A percentile compares a stretch with the other conserved stretches of the same genome.
Conservation (phyloP, 2,329 filamentous ascomycete species). For the Hymenoscyphus scutula region DNA sequence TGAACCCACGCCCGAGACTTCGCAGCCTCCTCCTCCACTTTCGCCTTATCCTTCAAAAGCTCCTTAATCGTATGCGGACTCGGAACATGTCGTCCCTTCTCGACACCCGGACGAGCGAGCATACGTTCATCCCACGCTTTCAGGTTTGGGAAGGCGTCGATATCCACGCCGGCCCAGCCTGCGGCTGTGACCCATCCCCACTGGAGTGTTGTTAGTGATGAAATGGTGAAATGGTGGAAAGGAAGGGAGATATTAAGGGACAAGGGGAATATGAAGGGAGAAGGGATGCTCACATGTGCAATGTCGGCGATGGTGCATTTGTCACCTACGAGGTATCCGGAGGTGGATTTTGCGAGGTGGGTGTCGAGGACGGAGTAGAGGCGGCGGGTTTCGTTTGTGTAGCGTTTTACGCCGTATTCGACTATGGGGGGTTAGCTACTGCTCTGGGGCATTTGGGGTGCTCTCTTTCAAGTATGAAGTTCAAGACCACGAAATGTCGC, state of each 20-base stretch:
- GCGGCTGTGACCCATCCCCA: slow-evolving; percentile 29
- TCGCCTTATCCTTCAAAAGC: slow-evolving; percentile 42
- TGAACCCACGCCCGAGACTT: slow-evolving; percentile 63
- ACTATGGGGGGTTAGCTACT: slow-evolving; percentile 38
- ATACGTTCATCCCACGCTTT: slow-evolving; percentile 76
- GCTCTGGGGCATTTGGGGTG: no score
- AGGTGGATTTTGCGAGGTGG: slow-evolving; percentile 58
- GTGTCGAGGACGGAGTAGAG: slow-evolving; percentile 76
- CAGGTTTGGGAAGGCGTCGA: slow-evolving; percentile 72
- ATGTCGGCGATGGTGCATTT: slow-evolving; percentile 76
- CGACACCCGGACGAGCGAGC: slow-evolving; percentile 65
- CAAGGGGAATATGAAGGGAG: no score
- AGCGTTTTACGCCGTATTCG: slow-evolving; percentile 77
- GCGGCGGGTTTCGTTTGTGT: slow-evolving; percentile 78
- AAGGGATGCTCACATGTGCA: slow-evolving; percentile 43
- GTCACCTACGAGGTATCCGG: slow-evolving; percentile 64
- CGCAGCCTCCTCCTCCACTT: slow-evolving; percentile 45
- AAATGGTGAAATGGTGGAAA: not conserved
- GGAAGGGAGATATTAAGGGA: no score
- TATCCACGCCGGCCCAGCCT: slow-evolving; percentile 57
- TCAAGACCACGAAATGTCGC: no score
- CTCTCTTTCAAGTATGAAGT: no score
- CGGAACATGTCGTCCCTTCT: slow-evolving; percentile 75
- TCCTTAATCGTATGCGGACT: slow-evolving; percentile 60
- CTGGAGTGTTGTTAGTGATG: not conserved